phyloP scores from a whole-genome alignment of 768 basidiomycete species.

The Agrocybe pediades region DNA sequence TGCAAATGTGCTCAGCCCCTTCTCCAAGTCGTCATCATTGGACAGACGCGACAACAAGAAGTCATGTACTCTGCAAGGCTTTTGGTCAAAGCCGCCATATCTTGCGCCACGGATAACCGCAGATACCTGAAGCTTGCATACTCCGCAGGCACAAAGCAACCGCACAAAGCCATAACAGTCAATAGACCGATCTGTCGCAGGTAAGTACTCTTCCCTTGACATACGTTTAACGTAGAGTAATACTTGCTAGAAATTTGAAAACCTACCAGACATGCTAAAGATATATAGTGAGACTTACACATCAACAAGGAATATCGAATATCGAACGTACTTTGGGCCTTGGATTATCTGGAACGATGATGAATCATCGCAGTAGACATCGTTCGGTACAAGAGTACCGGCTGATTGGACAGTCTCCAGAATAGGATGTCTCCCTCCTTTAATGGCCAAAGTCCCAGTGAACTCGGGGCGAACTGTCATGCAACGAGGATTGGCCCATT shows the following conservation, averaged over 20 bases:
- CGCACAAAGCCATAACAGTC: constrained; percentile 84
- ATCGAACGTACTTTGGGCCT: constrained; percentile 74
- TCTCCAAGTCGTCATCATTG: constrained; percentile 93
- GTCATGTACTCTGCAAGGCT: constrained; percentile 56
- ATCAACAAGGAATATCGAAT: not conserved
- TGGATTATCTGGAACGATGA: constrained; percentile 91
- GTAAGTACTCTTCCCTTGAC: constrained; percentile 87
- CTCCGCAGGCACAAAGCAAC: constrained; percentile 91
- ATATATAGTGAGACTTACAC: not conserved
- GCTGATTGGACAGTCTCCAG: constrained; percentile 72
- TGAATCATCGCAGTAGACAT: constrained; percentile 84
- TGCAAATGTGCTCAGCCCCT: constrained; percentile 90
- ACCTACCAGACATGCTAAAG: constrained; percentile 46
- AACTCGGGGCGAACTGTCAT: constrained; percentile 88
- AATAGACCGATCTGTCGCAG: constrained; percentile 85
- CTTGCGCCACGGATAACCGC: not conserved
- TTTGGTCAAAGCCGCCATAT: no score
- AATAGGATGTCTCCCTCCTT: constrained; percentile 86
- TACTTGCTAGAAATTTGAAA: not conserved
- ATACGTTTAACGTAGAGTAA: not conserved
- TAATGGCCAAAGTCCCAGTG: constrained; percentile 87
- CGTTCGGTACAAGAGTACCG: constrained; percentile 81
- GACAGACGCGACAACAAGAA: constrained; percentile 84
- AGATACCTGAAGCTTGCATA: constrained; percentile 86
- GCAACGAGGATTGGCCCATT: not conserved